Percentiles rank a stretch among this genome's conserved stretches.
Evolutionary conservation across 202 grass and related monocot genomes (phyloP).

Genomic region (Hordeum pubiflorum): DNA sequence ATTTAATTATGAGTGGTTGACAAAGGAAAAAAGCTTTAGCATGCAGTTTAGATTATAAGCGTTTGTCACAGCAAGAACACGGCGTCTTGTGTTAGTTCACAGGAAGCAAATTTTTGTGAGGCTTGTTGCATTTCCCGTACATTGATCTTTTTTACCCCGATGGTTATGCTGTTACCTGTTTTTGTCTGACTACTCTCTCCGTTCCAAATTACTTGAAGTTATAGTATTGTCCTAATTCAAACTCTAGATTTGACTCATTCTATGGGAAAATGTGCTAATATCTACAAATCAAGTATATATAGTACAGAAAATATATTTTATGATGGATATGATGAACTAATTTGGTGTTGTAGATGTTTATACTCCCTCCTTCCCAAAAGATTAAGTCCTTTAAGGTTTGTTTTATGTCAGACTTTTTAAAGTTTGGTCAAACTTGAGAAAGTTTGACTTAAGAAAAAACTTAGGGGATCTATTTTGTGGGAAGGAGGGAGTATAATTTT

Average conservation of each 20-base stretch:
- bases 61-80: not conserved
- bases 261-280: not conserved
- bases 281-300: not conserved
- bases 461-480: not conserved
- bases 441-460: not conserved
- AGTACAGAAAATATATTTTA: not conserved
- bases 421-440: not conserved
- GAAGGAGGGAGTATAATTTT: not conserved
- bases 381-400: not conserved
- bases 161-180: not conserved
- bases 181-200: not conserved
- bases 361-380: not conserved
- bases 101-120: not conserved
- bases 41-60: not conserved
- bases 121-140: not conserved
- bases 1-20: not conserved
- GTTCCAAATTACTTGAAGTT: not conserved
- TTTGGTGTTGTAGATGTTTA: not conserved
- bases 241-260: not conserved
- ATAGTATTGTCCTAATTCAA: not conserved
- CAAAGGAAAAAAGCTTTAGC: conserved; percentile 11
- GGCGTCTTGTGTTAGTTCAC: conserved; percentile 1
- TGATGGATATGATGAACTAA: not conserved
- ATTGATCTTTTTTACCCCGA: not conserved
- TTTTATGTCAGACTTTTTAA: not conserved